Base-by-base conservation (phyloP, 1,284 basidiomycete genomes). In the Kalmanozyma brasiliensis region DNA sequence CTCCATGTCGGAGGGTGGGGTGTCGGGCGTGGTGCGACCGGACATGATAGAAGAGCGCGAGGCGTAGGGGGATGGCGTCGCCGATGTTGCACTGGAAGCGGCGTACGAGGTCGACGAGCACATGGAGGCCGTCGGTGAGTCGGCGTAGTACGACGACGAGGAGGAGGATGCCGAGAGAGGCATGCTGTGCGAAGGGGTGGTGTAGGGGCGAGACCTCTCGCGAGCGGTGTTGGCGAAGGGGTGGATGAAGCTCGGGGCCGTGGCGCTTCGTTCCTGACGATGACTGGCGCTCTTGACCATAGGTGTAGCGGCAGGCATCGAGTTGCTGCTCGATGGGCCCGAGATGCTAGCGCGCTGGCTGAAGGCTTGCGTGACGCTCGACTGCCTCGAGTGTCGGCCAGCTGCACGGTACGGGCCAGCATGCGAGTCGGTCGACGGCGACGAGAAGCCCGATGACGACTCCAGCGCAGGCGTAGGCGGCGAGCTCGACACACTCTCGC, bases 1-100 rank as follows among this genome's bases (percentile, higher is more conserved):
- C 37, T 62, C 60, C 8, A 80, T 24, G 37, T 81, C 79, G 20
- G 73, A 76, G 7, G 72, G 47, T 1, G 78, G 77, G 6, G 78
- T 79, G 37, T 78, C 69, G 10, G 79, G 78, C 8, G 79, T 78
- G n/a, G 70, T 73, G 36, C 71, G 64, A 45, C 78, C 78, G 49
- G 57, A 61, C 53, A 74, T 53, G 62, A 47, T 45, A 26, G 53
- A 66, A n/a, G 26, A 29, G 16, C 65, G 46, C 29, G 61, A 74
- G 2, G 69, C 70, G 46, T 58, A 72, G 11, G 74, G 70, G 34
- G 69, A 73, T 1, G 76, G 73, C 3, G 72, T 73, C 11, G 66
- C 60, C 24, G 62, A 69, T 2, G 42, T 53, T 30, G 46, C 59
- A 38, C 35, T 60, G 40, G 58, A 71, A 6, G 37, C 42, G 7